A percentile compares a stretch with the other conserved stretches of the same genome.
Conservation (phyloP, 306 rosid species). For the Citrullus colocynthis region DNA sequence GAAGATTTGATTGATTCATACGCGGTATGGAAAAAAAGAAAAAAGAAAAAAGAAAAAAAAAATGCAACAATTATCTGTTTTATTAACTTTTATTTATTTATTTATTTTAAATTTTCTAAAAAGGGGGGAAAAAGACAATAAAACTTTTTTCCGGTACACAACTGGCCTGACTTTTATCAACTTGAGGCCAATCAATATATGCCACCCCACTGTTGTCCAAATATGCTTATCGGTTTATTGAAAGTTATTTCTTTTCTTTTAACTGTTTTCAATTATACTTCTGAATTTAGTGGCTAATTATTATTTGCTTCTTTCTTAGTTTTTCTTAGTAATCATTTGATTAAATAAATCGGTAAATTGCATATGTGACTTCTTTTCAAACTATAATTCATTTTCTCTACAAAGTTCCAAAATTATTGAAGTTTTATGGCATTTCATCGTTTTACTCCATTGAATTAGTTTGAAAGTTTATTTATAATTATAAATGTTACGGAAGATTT, state of each 20-base stretch:
- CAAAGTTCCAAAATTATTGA: too few species aligned
- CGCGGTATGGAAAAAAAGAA: neutral
- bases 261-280: neutral
- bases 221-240: neutral
- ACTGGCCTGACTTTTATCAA: slow-evolving; percentile 1
- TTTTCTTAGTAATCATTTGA: neutral
- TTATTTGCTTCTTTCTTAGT: neutral
- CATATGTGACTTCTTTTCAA: neutral
- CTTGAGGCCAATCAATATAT: neutral
- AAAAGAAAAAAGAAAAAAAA: neutral
- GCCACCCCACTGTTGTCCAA: neutral
- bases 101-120: neutral
- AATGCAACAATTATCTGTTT: neutral
- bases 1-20: neutral
- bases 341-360: neutral
- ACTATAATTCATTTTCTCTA: neutral
- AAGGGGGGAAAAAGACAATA: neutral
- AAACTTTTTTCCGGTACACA: neutral
- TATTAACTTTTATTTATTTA: neutral
- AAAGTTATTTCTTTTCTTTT: neutral
- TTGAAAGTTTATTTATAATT: too few species aligned
- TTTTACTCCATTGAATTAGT: too few species aligned
- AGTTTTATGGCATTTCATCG: too few species aligned
- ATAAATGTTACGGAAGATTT: too few species aligned
- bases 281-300: neutral